A percentile compares a stretch with the other conserved stretches of the same genome.
phyloP scores from a whole-genome alignment of 805 yeast genomes.

The Cyberlindnera galapagoensis region DNA sequence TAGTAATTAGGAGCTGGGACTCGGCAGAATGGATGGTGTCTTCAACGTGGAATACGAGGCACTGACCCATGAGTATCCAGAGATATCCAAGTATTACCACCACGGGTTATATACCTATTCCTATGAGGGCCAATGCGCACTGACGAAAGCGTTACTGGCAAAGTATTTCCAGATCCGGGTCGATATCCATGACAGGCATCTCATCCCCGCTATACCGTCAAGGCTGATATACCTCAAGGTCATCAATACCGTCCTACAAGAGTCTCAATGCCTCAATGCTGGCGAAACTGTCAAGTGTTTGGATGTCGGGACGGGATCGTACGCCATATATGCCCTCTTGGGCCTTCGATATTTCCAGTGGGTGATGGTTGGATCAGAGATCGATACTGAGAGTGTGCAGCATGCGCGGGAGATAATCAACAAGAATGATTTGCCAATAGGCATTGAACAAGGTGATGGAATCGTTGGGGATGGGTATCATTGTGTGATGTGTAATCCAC shows the following conservation, averaged over 20 bases:
- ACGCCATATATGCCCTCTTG: slow-evolving; percentile 40
- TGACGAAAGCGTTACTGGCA: slow-evolving; percentile 13
- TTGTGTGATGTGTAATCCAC: slow-evolving; percentile 47
- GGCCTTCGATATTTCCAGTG: slow-evolving; percentile 23
- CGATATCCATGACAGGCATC: slow-evolving; percentile 4
- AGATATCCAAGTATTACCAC: slow-evolving; percentile 1
- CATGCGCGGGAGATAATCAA: slow-evolving; percentile 25
- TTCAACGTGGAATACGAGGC: slow-evolving; percentile 1
- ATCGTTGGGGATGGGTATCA: slow-evolving; percentile 9
- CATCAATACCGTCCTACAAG: slow-evolving; percentile 7
- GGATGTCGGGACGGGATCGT: slow-evolving; percentile 47
- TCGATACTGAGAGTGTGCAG: slow-evolving; percentile 28
- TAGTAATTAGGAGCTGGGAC: too few relatives aligned
- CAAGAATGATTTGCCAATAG: slow-evolving; percentile 21
- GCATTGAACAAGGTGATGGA: slow-evolving; percentile 13
- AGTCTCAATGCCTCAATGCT: slow-evolving; percentile 2
- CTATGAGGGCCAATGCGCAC: slow-evolving; percentile 13
- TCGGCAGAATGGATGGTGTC: neutral
- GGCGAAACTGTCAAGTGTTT: slow-evolving; percentile 21
- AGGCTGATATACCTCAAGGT: slow-evolving; percentile 10
- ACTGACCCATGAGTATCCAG: slow-evolving; percentile 3
- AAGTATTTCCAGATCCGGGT: slow-evolving; percentile 8
- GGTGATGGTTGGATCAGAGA: slow-evolving; percentile 37
- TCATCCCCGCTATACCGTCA: slow-evolving; percentile 19
- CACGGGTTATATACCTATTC: slow-evolving; percentile 5